Percentiles rank a stretch among this genome's conserved stretches.
These are phyloP conservation scores for Lophiotrema nucula DNA, from an alignment of 495 filamentous ascomycete genomes.

Conservation along the genomic window DNA sequence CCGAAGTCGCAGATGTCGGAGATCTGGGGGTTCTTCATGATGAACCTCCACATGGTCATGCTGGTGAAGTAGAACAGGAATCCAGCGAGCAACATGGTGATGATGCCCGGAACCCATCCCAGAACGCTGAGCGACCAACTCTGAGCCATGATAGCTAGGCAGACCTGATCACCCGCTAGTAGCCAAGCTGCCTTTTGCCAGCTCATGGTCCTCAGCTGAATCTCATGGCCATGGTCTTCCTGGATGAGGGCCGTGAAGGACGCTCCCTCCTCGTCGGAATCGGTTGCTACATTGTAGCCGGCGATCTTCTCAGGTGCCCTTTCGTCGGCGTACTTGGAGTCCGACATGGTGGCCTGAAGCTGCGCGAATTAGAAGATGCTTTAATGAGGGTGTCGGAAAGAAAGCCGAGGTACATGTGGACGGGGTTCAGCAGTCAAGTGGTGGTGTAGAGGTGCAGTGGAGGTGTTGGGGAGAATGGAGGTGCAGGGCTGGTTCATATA, in stretches of 20 bases:
- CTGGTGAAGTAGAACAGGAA: conserved; percentile 34
- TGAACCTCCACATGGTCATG: conserved; percentile 50
- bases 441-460: background rate
- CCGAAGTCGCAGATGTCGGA: conserved; percentile 49
- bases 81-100: conserved; percentile 36
- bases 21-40: conserved; percentile 51
- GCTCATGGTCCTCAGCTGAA: conserved; percentile 50
- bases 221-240: conserved; percentile 48
- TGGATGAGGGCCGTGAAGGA: background rate
- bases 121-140: conserved; percentile 51
- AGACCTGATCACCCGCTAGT: conserved; percentile 50
- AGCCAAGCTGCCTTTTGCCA: conserved; percentile 51
- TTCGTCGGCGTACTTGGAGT: background rate
- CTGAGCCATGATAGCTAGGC: conserved; percentile 52
- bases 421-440: background rate
- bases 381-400: too few species aligned
- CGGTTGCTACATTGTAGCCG: background rate
- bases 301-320: background rate
- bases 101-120: conserved; percentile 50
- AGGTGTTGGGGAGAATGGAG: background rate
- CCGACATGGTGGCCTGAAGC: background rate
- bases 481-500: too few species aligned
- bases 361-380: too few species aligned
- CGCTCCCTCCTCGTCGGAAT: background rate
- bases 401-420: too few species aligned